Percentiles rank a stretch among this genome's conserved stretches.
Conservation (phyloP, 805 yeast species). For the Ogataea methanolica region DNA sequence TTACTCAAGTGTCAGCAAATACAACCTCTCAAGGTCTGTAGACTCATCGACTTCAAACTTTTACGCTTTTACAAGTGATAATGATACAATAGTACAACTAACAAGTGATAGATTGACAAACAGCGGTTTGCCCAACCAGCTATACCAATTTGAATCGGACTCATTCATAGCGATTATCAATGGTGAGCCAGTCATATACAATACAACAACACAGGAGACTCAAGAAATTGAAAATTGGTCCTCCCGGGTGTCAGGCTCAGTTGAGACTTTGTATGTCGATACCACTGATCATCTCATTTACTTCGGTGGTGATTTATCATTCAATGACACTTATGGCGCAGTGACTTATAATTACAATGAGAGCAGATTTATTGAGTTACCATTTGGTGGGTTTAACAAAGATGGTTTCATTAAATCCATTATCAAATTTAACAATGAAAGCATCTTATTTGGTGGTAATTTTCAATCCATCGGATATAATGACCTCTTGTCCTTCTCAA, state of each 20-base stretch:
- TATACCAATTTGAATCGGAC: slow-evolving; percentile 8
- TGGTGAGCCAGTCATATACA: slow-evolving; percentile 23
- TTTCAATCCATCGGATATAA: slow-evolving; percentile 59
- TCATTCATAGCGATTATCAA: slow-evolving; percentile 21
- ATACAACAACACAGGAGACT: slow-evolving; percentile 1
- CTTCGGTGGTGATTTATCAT: slow-evolving; percentile 75
- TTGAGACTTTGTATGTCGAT: slow-evolving; percentile 47
- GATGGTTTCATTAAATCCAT: slow-evolving; percentile 62
- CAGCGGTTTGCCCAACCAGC: slow-evolving; percentile 8
- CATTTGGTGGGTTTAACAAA: slow-evolving; percentile 73
- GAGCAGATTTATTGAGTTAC: slow-evolving; percentile 40
- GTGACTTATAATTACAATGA: slow-evolving; percentile 55
- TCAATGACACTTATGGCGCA: slow-evolving; percentile 47
- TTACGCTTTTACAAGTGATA: slow-evolving; percentile 16
- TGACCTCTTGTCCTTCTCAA: slow-evolving; percentile 33
- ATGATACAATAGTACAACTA: slow-evolving; percentile 12
- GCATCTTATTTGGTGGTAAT: slow-evolving; percentile 75
- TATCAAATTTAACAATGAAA: slow-evolving; percentile 38
- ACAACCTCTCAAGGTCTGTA: slow-evolving; percentile 18
- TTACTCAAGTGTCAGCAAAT: slow-evolving; percentile 15
- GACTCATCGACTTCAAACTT: slow-evolving; percentile 5
- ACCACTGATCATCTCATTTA: slow-evolving; percentile 46
- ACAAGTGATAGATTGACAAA: slow-evolving; percentile 5
- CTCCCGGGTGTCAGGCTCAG: slow-evolving; percentile 31
- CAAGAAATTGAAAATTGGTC: slow-evolving; percentile 20